These are phyloP conservation scores for Phtheirospermum japonicum DNA, from an alignment of 257 asterid species.

Conservation along the genomic window DNA sequence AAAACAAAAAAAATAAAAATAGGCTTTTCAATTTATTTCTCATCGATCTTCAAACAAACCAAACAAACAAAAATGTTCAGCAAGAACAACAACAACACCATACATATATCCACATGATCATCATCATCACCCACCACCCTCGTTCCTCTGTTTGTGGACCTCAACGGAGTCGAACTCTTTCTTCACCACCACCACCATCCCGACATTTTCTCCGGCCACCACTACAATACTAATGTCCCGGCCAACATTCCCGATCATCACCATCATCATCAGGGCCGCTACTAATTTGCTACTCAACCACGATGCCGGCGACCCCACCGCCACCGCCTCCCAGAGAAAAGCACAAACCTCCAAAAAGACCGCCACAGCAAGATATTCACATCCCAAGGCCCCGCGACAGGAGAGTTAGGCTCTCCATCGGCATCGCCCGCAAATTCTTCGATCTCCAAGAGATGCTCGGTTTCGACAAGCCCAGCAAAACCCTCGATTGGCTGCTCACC, in stretches of 20 bases:
- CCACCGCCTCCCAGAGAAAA: no score
- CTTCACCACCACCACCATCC: slow-evolving; percentile 41
- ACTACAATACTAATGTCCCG: slow-evolving; percentile 21
- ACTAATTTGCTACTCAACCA: slow-evolving; percentile 25
- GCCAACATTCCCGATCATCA: background rate
- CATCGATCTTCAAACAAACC: background rate
- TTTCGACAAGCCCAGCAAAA: slow-evolving; percentile 81
- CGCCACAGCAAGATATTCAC: slow-evolving; percentile 83
- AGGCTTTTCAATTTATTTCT: background rate
- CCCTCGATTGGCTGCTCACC: slow-evolving; percentile 82
- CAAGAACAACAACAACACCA: slow-evolving; percentile 37
- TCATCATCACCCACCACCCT: slow-evolving; percentile 20
- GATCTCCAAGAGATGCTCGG: slow-evolving; percentile 85
- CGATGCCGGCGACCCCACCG: slow-evolving; percentile 20
- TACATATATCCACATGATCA: slow-evolving; percentile 38
- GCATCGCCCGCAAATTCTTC: slow-evolving; percentile 76
- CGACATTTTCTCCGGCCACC: slow-evolving; percentile 33
- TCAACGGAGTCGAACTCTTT: slow-evolving; percentile 35
- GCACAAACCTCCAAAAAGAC: slow-evolving; percentile 44
- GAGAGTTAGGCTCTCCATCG: slow-evolving; percentile 79
- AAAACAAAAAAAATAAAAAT: slow-evolving; percentile 18
- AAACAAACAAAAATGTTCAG: slow-evolving; percentile 35
- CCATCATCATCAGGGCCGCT: slow-evolving; percentile 4
- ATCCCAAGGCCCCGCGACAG: slow-evolving; percentile 76
- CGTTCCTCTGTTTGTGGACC: slow-evolving; percentile 30